These are phyloP conservation scores for Solanum tacnaense DNA, from an alignment of 257 asterid species.

Conservation along the genomic window DNA sequence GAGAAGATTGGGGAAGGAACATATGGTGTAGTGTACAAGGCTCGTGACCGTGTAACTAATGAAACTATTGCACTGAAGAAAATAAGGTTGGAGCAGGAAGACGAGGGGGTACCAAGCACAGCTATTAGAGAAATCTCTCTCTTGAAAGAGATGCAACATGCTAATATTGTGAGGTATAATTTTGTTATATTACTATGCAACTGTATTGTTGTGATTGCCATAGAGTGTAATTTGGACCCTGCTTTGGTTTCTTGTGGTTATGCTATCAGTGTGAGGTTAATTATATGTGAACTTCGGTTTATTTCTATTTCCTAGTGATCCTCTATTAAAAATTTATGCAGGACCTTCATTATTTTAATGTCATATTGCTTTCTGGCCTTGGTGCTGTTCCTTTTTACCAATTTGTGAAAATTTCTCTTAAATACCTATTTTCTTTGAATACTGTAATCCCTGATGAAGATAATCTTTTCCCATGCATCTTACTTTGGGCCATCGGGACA, in stretches of 20 bases:
- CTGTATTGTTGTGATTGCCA: background rate
- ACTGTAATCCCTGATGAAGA: background rate
- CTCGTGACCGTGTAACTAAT: constrained; percentile 77
- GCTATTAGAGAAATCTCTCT: constrained; percentile 98
- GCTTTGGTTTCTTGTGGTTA: background rate
- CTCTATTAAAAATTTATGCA: background rate
- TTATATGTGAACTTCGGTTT: background rate
- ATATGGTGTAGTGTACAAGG: constrained; percentile 95
- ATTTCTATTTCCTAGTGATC: background rate
- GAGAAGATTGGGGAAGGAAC: constrained; percentile 99
- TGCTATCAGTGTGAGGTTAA: background rate
- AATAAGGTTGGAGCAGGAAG: constrained; percentile 96
- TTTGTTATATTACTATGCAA: background rate
- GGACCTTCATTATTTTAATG: background rate
- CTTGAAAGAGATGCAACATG: constrained; percentile 95
- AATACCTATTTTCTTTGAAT: background rate
- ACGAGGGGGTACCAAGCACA: constrained; percentile 98
- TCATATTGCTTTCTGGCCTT: background rate
- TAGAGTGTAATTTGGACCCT: background rate
- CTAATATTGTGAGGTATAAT: constrained; percentile 72
- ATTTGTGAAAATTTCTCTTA: background rate
- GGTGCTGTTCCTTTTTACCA: background rate
- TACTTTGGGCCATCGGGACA: background rate
- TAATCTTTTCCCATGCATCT: background rate
- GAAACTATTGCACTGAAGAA: constrained; percentile 92